These are phyloP conservation scores for Hymenoscyphus albidus DNA, from an alignment of 2,329 filamentous ascomycete genomes.

Conservation along the genomic window DNA sequence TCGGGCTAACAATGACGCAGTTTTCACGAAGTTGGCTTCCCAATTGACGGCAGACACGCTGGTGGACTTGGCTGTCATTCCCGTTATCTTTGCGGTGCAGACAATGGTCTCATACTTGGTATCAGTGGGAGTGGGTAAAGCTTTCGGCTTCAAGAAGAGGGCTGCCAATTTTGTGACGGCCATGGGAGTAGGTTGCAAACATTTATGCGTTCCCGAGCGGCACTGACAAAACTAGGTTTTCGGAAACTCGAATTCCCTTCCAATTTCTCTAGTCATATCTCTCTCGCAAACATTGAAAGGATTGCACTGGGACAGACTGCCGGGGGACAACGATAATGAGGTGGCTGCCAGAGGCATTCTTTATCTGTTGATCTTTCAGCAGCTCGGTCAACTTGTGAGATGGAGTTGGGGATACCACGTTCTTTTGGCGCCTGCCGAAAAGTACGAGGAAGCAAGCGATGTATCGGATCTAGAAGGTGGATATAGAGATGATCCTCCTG, in stretches of 20 bases:
- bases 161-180: conserved; percentile 92
- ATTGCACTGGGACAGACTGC: conserved; percentile 88
- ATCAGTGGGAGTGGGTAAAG: conserved; percentile 64
- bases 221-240: conserved; percentile 58
- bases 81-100: conserved; percentile 87
- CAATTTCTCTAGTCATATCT: conserved; percentile 92
- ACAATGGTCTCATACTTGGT: conserved; percentile 82
- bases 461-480: conserved; percentile 43
- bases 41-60: conserved; percentile 91
- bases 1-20: conserved; percentile 42
- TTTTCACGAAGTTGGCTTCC: conserved; percentile 95
- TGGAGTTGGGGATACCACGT: conserved; percentile 99
- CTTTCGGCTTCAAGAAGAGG: conserved; percentile 78
- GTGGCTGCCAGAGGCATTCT: conserved; percentile 91
- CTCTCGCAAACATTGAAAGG: conserved; percentile 88
- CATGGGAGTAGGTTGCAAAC: conserved; percentile 65
- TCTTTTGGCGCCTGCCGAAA: conserved; percentile 78
- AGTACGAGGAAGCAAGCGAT: conserved; percentile 56
- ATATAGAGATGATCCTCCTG: conserved; percentile 46
- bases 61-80: conserved; percentile 85
- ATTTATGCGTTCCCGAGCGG: not conserved
- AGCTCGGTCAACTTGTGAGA: conserved; percentile 87
- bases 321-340: conserved; percentile 91
- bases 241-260: conserved; percentile 96
- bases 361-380: conserved; percentile 95